Evolutionary conservation across 164 flowering plant genomes (phyloP).

Genomic region (Pachysandra terminalis): DNA sequence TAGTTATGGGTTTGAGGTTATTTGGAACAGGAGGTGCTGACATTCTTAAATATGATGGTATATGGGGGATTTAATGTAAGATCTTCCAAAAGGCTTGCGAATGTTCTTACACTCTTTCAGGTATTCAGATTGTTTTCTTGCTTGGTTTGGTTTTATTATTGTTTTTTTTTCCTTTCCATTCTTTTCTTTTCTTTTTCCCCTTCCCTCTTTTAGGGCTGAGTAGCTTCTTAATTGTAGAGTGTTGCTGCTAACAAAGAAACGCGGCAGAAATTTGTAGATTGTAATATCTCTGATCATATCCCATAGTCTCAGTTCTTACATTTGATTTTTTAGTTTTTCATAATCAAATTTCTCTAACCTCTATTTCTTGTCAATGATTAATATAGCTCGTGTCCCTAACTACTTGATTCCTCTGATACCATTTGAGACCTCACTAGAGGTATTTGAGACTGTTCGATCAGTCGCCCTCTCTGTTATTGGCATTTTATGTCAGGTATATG

Average conservation of each 20-base stretch:
- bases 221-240: constrained; percentile 26
- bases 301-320: background rate
- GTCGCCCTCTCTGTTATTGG: constrained; percentile 44
- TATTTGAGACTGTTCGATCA: constrained; percentile 32
- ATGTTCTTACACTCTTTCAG: constrained; percentile 53
- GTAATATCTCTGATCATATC: constrained; percentile 20
- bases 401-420: constrained; percentile 32
- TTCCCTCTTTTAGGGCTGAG: background rate
- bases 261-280: constrained; percentile 24
- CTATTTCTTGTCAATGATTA: background rate
- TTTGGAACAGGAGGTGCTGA: constrained; percentile 37
- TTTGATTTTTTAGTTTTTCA: background rate
- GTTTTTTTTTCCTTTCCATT: background rate
- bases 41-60: constrained; percentile 22
- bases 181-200: no score
- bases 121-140: constrained; percentile 12
- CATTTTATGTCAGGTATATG: constrained; percentile 43
- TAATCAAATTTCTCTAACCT: background rate
- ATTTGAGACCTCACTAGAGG: constrained; percentile 25
- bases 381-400: constrained; percentile 35
- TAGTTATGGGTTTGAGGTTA: background rate
- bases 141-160: background rate
- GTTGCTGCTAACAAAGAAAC: constrained; percentile 44
- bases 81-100: constrained; percentile 32
- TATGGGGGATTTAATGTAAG: constrained; percentile 21